phyloP scores from a whole-genome alignment of 352 stramenopile species.

The Globisporangium alternatum region DNA sequence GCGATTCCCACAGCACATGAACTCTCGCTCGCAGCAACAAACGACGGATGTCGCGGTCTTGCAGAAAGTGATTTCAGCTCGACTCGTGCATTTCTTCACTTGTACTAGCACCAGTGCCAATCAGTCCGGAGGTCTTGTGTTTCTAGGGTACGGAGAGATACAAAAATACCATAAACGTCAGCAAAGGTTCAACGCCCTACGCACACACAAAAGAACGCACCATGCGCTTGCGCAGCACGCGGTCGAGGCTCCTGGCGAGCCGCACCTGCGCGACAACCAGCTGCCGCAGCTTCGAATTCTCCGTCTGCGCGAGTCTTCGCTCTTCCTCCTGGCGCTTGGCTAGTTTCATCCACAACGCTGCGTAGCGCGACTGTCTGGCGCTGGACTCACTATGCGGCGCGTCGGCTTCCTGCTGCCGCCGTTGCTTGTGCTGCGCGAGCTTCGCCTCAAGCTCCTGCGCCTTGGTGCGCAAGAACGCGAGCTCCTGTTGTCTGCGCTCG shows the following conservation, averaged over 20 bases:
- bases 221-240: constrained; percentile 19
- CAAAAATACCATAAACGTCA: neutral
- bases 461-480: constrained; percentile 26
- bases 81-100: neutral
- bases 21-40: too few species aligned
- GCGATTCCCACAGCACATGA: too few species aligned
- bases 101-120: neutral
- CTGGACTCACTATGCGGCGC: neutral
- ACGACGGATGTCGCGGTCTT: too few species aligned
- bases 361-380: constrained; percentile 17
- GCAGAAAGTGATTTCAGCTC: neutral
- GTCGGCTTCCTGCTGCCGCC: neutral
- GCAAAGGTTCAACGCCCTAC: neutral
- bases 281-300: constrained; percentile 18
- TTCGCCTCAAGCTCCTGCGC: constrained; percentile 28
- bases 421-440: constrained; percentile 21
- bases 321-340: constrained; percentile 20
- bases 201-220: neutral
- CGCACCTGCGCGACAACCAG: constrained; percentile 14
- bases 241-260: constrained; percentile 16
- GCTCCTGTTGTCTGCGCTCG: constrained; percentile 26
- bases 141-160: neutral
- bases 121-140: neutral
- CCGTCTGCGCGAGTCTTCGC: constrained; percentile 1
- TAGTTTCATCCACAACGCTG: constrained; percentile 18